phyloP scores from a whole-genome alignment of 768 basidiomycete species.

The Suillus clintonianus region DNA sequence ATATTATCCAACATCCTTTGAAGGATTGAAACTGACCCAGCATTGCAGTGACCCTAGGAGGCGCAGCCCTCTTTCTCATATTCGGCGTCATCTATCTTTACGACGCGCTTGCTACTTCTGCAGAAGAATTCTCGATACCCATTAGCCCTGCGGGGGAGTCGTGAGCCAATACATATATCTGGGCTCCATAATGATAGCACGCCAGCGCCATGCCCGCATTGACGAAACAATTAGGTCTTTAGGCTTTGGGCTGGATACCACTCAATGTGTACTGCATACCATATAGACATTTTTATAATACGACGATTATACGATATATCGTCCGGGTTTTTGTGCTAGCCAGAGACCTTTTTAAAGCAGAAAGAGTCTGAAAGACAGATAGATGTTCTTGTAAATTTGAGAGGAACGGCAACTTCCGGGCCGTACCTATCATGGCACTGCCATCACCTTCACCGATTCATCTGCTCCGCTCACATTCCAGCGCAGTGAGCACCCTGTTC shows the following conservation, averaged over 20 bases:
- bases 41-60: slow-evolving; percentile 76
- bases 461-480: slow-evolving; percentile 71
- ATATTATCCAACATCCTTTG: background rate
- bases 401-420: background rate
- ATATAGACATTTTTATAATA: background rate
- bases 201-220: background rate
- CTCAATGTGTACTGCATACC: background rate
- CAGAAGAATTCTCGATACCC: slow-evolving; percentile 21
- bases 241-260: background rate
- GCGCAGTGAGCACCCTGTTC: slow-evolving; percentile 58
- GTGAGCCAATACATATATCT: background rate
- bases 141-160: background rate
- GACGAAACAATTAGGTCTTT: background rate
- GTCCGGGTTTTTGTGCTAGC: too few relatives aligned
- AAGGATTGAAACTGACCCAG: background rate
- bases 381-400: too few relatives aligned
- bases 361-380: too few relatives aligned
- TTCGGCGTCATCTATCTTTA: slow-evolving; percentile 83
- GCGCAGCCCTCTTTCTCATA: slow-evolving; percentile 79
- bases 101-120: slow-evolving; percentile 47
- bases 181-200: background rate
- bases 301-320: background rate
- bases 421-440: slow-evolving; percentile 1
- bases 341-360: too few relatives aligned
- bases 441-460: slow-evolving; percentile 65